Conservation (phyloP, 495 filamentous ascomycete genomes). For the Aspergillus leporis region DNA sequence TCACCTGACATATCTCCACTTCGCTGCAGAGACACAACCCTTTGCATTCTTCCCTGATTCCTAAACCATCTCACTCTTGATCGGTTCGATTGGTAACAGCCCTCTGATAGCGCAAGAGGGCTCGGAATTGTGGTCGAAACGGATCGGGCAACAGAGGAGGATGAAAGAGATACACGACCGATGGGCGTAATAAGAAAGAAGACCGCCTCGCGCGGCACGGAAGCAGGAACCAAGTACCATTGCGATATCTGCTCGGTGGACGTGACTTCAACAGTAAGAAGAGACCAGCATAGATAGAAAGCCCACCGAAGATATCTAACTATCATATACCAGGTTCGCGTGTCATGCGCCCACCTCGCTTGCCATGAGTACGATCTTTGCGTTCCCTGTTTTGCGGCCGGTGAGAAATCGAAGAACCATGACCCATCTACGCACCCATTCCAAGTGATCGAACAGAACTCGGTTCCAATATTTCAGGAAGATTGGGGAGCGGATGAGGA, state of each 20-base stretch:
- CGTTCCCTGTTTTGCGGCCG: conserved; percentile 88
- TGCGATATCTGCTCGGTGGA: conserved; percentile 96
- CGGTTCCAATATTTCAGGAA: conserved; percentile 89
- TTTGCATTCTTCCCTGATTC: conserved; percentile 9
- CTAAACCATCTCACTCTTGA: conserved; percentile 13
- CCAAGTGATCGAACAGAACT: conserved; percentile 96
- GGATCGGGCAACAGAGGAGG: conserved; percentile 38
- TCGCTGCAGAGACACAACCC: not conserved
- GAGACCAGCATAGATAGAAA: not conserved
- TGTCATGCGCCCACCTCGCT: conserved; percentile 77
- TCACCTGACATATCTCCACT: not conserved
- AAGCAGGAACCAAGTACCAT: conserved; percentile 91
- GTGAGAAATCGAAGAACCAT: conserved; percentile 74
- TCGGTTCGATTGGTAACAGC: conserved; percentile 20
- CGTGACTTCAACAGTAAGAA: conserved; percentile 87
- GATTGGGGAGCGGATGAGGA: conserved; percentile 99
- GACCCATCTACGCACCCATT: conserved; percentile 82
- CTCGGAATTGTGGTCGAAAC: conserved; percentile 33
- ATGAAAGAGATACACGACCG: conserved; percentile 41
- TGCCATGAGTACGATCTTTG: conserved; percentile 97
- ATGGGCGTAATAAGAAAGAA: conserved; percentile 99
- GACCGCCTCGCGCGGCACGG: conserved; percentile 81
- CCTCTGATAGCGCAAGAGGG: conserved; percentile 38
- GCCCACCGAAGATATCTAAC: not conserved
- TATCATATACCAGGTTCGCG: conserved; percentile 72